These are phyloP conservation scores for Colletotrichum sp. DNA, from an alignment of 2,329 filamentous ascomycete genomes.

Conservation along the genomic window DNA sequence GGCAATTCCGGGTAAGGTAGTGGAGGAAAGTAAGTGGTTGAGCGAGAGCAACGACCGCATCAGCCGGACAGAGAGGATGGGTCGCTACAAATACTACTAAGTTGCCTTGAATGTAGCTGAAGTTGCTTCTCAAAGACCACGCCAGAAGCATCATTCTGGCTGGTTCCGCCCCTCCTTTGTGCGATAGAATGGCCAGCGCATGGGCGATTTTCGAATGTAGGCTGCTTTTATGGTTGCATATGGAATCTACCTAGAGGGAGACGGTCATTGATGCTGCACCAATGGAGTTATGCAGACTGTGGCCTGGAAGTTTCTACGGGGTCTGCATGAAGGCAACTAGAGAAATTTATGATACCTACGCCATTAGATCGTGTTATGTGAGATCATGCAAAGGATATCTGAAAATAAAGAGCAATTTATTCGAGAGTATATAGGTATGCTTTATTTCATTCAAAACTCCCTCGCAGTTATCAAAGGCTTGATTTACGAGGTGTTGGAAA, in stretches of 20 bases:
- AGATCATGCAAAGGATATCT: too few relatives aligned
- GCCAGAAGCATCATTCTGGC: neutral
- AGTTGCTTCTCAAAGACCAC: accelerated
- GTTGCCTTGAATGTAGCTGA: neutral
- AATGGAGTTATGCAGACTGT: neutral
- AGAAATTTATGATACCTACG: neutral
- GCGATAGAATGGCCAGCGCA: neutral
- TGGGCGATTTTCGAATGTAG: too few relatives aligned
- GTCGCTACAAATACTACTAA: neutral
- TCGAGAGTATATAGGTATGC: too few relatives aligned
- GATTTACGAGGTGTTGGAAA: accelerated
- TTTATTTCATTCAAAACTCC: neutral
- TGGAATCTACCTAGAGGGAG: too few relatives aligned
- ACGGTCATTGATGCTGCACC: too few relatives aligned
- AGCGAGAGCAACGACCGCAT: neutral
- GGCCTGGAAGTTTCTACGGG: neutral
- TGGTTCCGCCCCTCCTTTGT: neutral
- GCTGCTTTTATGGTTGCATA: too few relatives aligned
- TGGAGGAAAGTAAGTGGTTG: accelerated
- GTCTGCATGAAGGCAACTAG: neutral
- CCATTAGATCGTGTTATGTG: too few relatives aligned
- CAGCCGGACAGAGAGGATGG: neutral
- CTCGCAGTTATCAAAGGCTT: neutral
- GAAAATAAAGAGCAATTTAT: too few relatives aligned
- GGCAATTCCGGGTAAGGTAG: accelerated